Evolutionary conservation across 345 rosid genomes (phyloP), one percentile per base, ranked within the genome.

Genomic region (Euphorbia peplus): DNA sequence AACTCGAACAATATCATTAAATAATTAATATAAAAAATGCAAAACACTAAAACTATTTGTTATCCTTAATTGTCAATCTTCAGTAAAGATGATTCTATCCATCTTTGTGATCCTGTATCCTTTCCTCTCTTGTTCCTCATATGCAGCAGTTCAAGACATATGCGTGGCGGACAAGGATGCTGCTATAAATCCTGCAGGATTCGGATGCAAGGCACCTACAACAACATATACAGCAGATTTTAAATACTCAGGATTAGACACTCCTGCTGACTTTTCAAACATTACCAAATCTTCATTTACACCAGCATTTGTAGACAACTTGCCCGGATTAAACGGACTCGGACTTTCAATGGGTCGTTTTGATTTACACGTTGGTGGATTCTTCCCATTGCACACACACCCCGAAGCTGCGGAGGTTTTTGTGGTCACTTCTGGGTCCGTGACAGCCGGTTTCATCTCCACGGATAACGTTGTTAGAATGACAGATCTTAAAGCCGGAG

Each of bases 311-410:
- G 73, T 73, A 0, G 76, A 83, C 8, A 83, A 85, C 44, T 85
- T 88, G 35, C 88, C 90, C 0, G 96, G 87, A 0, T 16, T 63
- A 12, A 92, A 92, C 42, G 96, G 98, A 13, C 98, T 92, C 4
- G 98, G 92, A 1, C 28, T 92, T 67, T 89, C 98, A 32, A 0
- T 88, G 42, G 96, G 91, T 67, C 88, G 98, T 55, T 74, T 92
- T 54, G 98, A 92, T 82, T 60, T 92, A 73, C 90, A 90, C 4
- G 26, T 8, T 1, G 88, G 81, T 0, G 98, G 98, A 30, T 95
- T 92, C 22, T 46, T 92, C 47, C 98, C 96, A 6, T 79, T 90
- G 67, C 98, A 92, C 79, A 86, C 95, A 18, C 98, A 90, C 78
- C 98, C 98, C 2, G 88, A 87, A 9, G 96, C 57, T 35, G 76